Evolutionary conservation across 2,329 filamentous ascomycete genomes (phyloP).

Genomic region (Penicillium sp.): DNA sequence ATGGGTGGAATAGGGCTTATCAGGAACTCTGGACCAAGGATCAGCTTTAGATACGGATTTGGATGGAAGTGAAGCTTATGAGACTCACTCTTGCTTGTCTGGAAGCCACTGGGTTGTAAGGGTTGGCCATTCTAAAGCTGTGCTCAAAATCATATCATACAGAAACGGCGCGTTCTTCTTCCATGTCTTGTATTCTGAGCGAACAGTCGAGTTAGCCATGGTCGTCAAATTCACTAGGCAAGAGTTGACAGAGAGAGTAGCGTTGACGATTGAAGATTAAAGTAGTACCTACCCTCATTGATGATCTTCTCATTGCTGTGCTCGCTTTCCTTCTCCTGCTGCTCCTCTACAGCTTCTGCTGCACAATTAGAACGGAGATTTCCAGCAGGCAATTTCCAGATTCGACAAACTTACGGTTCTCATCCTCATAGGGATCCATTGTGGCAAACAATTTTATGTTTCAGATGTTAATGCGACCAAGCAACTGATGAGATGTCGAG

Average conservation of each 20-base stretch:
- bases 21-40: conserved; percentile 58
- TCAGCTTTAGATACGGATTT: not conserved
- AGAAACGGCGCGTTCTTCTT: conserved; percentile 99
- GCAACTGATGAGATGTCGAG: not conserved
- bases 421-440: conserved; percentile 42
- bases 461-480: not conserved
- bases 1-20: conserved; percentile 83
- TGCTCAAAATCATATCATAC: conserved; percentile 96
- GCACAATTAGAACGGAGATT: conserved; percentile 22
- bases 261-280: not conserved
- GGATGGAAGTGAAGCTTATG: conserved; percentile 23
- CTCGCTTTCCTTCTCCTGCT: conserved; percentile 57
- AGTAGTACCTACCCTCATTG: conserved; percentile 70
- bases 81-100: conserved; percentile 71
- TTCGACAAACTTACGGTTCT: conserved; percentile 19
- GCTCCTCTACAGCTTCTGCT: conserved; percentile 34
- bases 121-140: conserved; percentile 94
- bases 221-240: not conserved
- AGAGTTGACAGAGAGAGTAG: not conserved
- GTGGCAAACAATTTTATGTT: not conserved
- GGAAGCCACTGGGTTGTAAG: conserved; percentile 98
- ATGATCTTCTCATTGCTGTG: conserved; percentile 82
- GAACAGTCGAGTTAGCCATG: conserved; percentile 4
- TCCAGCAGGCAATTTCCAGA: not conserved
- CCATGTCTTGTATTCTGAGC: conserved; percentile 95